These are phyloP conservation scores for Globisporangium recalcitrans DNA, from an alignment of 352 stramenopile genomes.

Conservation along the genomic window DNA sequence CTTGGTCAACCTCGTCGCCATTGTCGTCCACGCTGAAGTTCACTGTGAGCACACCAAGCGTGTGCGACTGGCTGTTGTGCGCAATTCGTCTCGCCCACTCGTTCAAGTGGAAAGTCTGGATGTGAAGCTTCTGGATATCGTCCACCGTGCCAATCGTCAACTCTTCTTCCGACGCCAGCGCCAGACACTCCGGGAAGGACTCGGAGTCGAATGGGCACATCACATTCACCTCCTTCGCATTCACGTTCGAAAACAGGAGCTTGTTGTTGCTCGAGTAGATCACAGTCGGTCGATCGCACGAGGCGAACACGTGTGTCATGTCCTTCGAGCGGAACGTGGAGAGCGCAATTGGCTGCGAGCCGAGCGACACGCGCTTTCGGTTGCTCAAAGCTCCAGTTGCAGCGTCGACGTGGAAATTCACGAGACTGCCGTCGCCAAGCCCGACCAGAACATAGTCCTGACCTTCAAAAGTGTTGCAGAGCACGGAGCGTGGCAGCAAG, in stretches of 20 bases:
- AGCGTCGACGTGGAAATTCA: constrained; percentile 88
- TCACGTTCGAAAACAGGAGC: constrained; percentile 95
- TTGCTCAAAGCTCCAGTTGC: constrained; percentile 42
- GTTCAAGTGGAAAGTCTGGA: constrained; percentile 93
- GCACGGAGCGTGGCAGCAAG: constrained; percentile 81
- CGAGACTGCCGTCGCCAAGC: constrained; percentile 94
- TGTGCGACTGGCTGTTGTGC: constrained; percentile 76
- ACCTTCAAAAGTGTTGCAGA: constrained; percentile 84
- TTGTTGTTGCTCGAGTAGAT: constrained; percentile 96
- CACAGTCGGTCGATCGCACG: constrained; percentile 95
- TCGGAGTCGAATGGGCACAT: constrained; percentile 92
- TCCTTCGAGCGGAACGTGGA: constrained; percentile 91
- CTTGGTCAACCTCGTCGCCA: constrained; percentile 81
- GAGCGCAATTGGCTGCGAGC: constrained; percentile 93
- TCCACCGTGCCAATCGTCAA: constrained; percentile 97
- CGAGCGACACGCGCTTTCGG: constrained; percentile 93
- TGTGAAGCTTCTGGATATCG: constrained; percentile 99
- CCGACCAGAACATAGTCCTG: constrained; percentile 93
- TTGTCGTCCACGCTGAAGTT: constrained; percentile 81
- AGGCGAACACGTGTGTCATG: constrained; percentile 94
- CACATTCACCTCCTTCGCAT: constrained; percentile 89
- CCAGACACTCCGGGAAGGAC: constrained; percentile 93
- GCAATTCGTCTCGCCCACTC: constrained; percentile 92
- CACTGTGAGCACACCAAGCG: constrained; percentile 75
- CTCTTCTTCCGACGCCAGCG: constrained; percentile 92